Base-by-base conservation (phyloP, 768 basidiomycete species). In the Daedalea quercina region DNA sequence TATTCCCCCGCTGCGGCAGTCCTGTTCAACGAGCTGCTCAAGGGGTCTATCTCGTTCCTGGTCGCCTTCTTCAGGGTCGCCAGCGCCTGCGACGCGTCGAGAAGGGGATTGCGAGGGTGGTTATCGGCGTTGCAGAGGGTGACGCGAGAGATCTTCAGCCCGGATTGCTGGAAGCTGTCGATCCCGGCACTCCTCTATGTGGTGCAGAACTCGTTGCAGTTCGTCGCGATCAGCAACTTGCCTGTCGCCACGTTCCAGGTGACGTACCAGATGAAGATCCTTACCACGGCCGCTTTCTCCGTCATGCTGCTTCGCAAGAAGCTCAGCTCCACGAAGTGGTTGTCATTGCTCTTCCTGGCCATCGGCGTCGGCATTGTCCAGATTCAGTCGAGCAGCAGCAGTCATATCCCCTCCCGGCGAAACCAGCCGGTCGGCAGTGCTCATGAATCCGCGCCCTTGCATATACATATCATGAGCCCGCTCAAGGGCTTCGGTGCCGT, bases 161-260 rank as follows among this genome's bases (percentile, higher is more conserved):
- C 78, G 13, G 95, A 98, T 70, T 96, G 95, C 68, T 96, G 94
- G 93, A 97, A 97, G 68, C 72, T 98, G 26, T 92, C 94, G 42
- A 93, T 98, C 64, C 95, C 95, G 22, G 94, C 95, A 47, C 89
- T 96, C 64, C 82, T 97, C 63, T 98, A 96, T 55, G 89, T 93
- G 65, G 82, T 94, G 54, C 91, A 97, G 75, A 95, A 95, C 73
- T 92, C 92, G 73, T 75, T 98, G 28, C 94, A 96, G 70, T 97
- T 92, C 68, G 85, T 94, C 50, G 94, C 94, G 31, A 91, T 90
- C 4, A 86, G 88, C 41, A 97, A 98, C 69, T 75, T 98, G 55
- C 87, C 92, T 58, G 93, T 90, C 17, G 94, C 94, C 20, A 96
- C 94, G 13, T 98, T 98, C 70, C 94, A 96, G 69, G 93, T 95